phyloP scores from a whole-genome alignment of 352 stramenopile genomes.

The Phytophthora pistaciae region DNA sequence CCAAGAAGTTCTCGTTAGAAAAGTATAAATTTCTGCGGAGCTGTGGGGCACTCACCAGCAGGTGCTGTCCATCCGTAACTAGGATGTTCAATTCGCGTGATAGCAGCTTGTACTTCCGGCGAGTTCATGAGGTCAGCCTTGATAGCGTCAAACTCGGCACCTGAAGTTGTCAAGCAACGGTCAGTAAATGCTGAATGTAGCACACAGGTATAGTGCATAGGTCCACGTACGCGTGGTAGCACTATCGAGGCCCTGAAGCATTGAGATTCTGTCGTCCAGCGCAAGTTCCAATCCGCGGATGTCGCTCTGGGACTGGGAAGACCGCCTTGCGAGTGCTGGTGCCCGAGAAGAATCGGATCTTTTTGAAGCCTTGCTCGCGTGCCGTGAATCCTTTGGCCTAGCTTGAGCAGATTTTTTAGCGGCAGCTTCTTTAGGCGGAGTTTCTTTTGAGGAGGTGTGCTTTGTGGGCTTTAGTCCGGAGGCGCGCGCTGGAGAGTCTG shows the following conservation, averaged over 20 bases:
- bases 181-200: slow-evolving; percentile 5
- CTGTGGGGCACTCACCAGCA: slow-evolving; percentile 6
- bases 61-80: slow-evolving; percentile 7
- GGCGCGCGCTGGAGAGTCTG: not conserved
- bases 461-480: not conserved
- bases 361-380: not conserved
- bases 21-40: not conserved
- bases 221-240: slow-evolving; percentile 21
- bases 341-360: not conserved
- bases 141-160: slow-evolving; percentile 22
- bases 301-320: slow-evolving; percentile 6
- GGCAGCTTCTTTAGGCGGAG: not conserved
- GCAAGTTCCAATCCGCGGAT: slow-evolving; percentile 25
- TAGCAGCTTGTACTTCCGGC: slow-evolving; percentile 33
- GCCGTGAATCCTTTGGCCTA: not conserved
- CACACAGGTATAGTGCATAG: not conserved
- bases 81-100: slow-evolving; percentile 23
- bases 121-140: slow-evolving; percentile 31
- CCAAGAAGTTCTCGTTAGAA: not conserved
- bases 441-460: not conserved
- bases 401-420: not conserved
- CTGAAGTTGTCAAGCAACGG: slow-evolving; percentile 3
- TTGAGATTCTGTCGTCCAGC: slow-evolving; percentile 21
- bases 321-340: slow-evolving; percentile 12
- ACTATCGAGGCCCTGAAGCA: slow-evolving; percentile 13